phyloP scores from a whole-genome alignment of 2,329 filamentous ascomycete species.

The Septoria petroselini region DNA sequence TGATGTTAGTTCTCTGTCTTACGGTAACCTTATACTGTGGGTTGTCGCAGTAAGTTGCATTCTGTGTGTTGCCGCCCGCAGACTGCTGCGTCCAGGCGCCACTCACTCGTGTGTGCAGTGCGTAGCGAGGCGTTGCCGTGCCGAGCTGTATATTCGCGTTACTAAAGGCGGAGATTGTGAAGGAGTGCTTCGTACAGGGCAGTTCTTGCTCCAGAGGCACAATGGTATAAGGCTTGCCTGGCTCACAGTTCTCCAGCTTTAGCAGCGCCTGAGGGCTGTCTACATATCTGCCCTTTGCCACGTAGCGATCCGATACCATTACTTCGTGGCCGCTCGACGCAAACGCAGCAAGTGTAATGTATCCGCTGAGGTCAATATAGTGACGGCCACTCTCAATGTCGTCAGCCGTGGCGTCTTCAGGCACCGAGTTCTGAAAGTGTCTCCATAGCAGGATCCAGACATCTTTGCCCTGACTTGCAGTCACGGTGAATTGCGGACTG shows the following conservation, averaged over 20 bases:
- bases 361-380: conserved; percentile 56
- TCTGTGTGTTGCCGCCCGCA: conserved; percentile 79
- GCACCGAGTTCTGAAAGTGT: conserved; percentile 59
- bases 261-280: conserved; percentile 91
- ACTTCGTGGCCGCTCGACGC: conserved; percentile 67
- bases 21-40: conserved; percentile 76
- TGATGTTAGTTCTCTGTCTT: conserved; percentile 58
- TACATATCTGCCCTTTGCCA: conserved; percentile 79
- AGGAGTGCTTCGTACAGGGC: conserved; percentile 70
- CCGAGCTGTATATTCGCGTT: conserved; percentile 59
- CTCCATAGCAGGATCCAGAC: conserved; percentile 84
- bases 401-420: conserved; percentile 27
- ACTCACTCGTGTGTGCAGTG: conserved; percentile 56
- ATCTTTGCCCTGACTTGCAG: conserved; percentile 54
- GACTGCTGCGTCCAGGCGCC: conserved; percentile 74
- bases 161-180: conserved; percentile 82
- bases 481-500: conserved; percentile 60
- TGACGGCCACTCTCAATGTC: conserved; percentile 46
- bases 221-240: conserved; percentile 55
- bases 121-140: conserved; percentile 60
- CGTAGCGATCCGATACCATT: conserved; percentile 67
- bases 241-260: conserved; percentile 63
- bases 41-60: conserved; percentile 74
- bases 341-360: conserved; percentile 84
- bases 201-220: conserved; percentile 78